These are phyloP conservation scores for Auxenochlorella pyrenoidosa DNA, from an alignment of 139 green algal species.

Conservation along the genomic window DNA sequence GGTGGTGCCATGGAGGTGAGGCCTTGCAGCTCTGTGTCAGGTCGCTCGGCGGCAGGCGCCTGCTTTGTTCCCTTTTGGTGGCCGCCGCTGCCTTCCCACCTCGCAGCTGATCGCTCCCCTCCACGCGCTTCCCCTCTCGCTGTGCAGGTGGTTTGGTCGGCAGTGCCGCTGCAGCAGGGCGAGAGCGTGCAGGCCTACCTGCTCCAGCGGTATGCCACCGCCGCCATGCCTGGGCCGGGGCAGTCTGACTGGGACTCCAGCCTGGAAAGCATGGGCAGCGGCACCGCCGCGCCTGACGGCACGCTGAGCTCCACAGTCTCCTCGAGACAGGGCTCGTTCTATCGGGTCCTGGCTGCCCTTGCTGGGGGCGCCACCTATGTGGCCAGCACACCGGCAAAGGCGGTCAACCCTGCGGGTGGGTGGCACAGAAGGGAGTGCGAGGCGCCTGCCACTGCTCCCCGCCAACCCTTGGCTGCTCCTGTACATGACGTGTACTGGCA, in stretches of 20 bases:
- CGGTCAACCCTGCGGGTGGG: neutral
- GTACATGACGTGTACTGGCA: neutral
- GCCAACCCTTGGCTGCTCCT: neutral
- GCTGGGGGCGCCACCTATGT: neutral
- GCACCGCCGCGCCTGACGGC: neutral
- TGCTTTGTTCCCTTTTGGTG: neutral
- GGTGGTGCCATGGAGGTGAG: neutral
- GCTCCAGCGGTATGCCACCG: neutral
- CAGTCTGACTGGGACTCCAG: neutral
- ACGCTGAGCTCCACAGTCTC: neutral
- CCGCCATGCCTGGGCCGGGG: neutral
- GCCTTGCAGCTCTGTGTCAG: neutral
- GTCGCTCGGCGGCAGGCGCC: too few species aligned
- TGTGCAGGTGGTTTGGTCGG: conserved; percentile 4
- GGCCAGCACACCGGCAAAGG: neutral
- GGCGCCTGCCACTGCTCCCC: too few species aligned
- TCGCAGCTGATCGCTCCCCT: neutral
- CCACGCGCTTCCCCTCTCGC: neutral
- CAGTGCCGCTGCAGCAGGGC: neutral
- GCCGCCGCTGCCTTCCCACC: neutral
- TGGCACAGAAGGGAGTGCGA: neutral
- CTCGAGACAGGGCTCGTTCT: neutral
- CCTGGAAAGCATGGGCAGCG: neutral
- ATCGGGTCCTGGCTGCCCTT: neutral
- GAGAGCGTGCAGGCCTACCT: neutral